These are phyloP conservation scores for Raphanus sativus DNA, from an alignment of 345 rosid genomes.

Conservation along the genomic window DNA sequence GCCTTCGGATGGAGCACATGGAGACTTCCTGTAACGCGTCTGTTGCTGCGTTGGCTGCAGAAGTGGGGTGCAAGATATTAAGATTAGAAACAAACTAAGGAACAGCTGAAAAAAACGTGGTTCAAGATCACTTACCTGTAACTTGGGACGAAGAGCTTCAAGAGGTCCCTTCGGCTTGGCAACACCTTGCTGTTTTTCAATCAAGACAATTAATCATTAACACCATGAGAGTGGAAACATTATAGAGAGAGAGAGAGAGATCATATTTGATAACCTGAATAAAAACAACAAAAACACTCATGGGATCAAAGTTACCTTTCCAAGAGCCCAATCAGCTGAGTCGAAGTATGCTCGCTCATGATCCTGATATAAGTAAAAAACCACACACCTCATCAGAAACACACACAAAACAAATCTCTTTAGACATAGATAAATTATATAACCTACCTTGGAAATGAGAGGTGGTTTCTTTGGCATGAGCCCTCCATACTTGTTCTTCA, in stretches of 20 bases:
- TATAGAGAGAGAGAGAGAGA: slow-evolving; percentile 4
- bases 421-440: background rate
- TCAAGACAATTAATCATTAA: background rate
- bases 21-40: slow-evolving; percentile 91
- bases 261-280: background rate
- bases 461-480: slow-evolving; percentile 97
- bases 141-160: slow-evolving; percentile 97
- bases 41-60: slow-evolving; percentile 93
- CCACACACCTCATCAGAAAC: slow-evolving; percentile 4
- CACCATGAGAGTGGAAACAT: slow-evolving; percentile 11
- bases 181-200: slow-evolving; percentile 78
- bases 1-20: slow-evolving; percentile 64
- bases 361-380: slow-evolving; percentile 50
- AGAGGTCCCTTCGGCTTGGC: slow-evolving; percentile 99
- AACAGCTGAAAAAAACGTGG: background rate
- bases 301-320: slow-evolving; percentile 58
- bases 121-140: slow-evolving; percentile 61
- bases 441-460: slow-evolving; percentile 84
- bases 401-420: background rate
- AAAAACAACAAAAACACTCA: background rate
- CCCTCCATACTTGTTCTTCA: slow-evolving; percentile 95
- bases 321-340: slow-evolving; percentile 99
- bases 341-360: slow-evolving; percentile 97
- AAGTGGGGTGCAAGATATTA: background rate
- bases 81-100: background rate